Conservation (phyloP, 2,329 filamentous ascomycete species). For the Aspergillus proliferans region DNA sequence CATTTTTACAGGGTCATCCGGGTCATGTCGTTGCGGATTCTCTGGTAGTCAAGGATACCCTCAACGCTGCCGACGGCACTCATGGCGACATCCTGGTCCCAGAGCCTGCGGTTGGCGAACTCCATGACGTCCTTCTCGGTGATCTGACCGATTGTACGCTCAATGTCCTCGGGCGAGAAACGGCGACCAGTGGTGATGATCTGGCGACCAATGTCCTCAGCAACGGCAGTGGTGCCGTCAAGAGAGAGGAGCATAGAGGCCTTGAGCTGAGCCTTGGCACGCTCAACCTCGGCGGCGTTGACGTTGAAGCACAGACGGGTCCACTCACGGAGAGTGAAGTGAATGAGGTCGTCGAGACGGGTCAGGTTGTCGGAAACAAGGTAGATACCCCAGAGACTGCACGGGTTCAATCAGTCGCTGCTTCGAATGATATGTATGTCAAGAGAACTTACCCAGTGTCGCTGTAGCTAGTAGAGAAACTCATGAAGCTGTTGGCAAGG, state of each 20-base stretch:
- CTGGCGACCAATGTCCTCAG: conserved; percentile 97
- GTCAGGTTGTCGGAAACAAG: conserved; percentile 85
- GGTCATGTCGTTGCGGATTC: conserved; percentile 72
- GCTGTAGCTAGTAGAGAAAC: conserved; percentile 98
- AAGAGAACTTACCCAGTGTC: conserved; percentile 78
- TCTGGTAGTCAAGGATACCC: conserved; percentile 55
- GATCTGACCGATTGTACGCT: conserved; percentile 81
- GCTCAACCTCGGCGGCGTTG: conserved; percentile 84
- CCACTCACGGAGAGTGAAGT: conserved; percentile 99
- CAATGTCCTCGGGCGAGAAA: conserved; percentile 86
- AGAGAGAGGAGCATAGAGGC: conserved; percentile 94
- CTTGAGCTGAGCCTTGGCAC: conserved; percentile 98
- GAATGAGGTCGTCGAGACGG: conserved; percentile 86
- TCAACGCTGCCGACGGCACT: conserved; percentile 91
- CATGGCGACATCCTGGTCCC: conserved; percentile 95
- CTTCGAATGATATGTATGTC: neutral
- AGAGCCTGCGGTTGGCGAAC: conserved; percentile 89
- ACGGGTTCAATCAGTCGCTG: conserved; percentile 10
- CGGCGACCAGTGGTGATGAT: conserved; percentile 95
- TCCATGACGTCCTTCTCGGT: conserved; percentile 96
- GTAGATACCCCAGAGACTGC: conserved; percentile 98
- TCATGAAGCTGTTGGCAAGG: conserved; percentile 99
- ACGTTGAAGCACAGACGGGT: conserved; percentile 87
- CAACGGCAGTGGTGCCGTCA: conserved; percentile 93
- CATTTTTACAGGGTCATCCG: conserved; percentile 53